Base-by-base conservation (phyloP, 441 rosid genomes). In the Croton laevigatus region DNA sequence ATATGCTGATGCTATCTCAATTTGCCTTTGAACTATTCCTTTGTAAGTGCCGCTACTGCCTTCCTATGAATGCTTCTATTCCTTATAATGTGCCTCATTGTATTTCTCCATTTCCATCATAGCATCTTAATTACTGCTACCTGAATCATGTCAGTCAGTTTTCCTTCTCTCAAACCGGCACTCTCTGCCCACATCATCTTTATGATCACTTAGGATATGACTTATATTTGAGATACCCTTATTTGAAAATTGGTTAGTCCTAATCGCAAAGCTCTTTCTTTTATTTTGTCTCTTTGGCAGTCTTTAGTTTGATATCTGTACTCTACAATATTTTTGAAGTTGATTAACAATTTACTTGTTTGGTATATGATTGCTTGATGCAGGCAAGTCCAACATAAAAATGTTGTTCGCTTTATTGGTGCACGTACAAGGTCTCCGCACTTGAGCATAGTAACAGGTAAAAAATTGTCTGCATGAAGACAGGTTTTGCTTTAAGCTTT, bases 371-470 rank as follows among this genome's bases (percentile, higher is more conserved):
- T 49, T 69, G 62, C 37, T 58, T 59, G 61, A 48, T 81, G 78
- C 84, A 88, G 96, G 81, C 84, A 84, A 73, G 93, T 88, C 62
- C 82, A 80, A 54, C 91, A 90, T 77, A 76, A 69, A 75, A 88
- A 88, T 75, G 85, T 88, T 64, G 93, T 90, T 73, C 84, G 77
- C 71, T 90, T 90, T 72, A 79, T 90, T 65, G 96, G 96, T 75
- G 96, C 91, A 17, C 84, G 90, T 69, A 83, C 91, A 10, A 78
- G 79, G 70, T 68, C 83, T 73, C 90, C 96, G 42, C 78, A 82
- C 77, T 79, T 90, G 71, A 85, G 90, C 77, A 88, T 90, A 68
- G 86, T 90, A 44, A 90, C 93, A 79, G 96, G 96, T 87, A 80
- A 12, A 57, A 4, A 27, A 57, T 22, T 57, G 17, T n/a, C 60